Conservation (phyloP, 345 rosid genomes). For the Eucalyptus sideroxylon region DNA sequence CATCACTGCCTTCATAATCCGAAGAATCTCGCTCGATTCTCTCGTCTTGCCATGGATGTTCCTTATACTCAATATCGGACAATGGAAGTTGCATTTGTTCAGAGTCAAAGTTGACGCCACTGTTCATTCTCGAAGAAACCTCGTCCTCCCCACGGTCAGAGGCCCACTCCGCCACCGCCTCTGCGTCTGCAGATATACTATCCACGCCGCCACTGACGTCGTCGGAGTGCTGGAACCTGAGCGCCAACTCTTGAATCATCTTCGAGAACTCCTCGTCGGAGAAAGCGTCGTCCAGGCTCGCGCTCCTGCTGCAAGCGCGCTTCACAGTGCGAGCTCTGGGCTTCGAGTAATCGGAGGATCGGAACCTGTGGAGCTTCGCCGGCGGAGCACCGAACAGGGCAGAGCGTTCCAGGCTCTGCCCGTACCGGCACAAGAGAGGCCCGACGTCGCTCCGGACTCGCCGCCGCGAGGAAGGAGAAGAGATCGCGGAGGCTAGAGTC, state of each 20-base stretch:
- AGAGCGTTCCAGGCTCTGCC: conserved; percentile 26
- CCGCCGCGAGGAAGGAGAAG: conserved; percentile 42
- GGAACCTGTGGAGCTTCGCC: conserved; percentile 19
- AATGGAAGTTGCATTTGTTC: background rate
- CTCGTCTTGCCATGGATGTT: conserved; percentile 1
- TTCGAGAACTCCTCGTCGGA: conserved; percentile 69
- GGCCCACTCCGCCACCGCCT: background rate
- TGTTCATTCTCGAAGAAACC: background rate
- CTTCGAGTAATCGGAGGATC: conserved; percentile 29
- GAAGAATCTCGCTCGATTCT: background rate
- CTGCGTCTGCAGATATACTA: background rate
- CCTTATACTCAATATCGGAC: background rate
- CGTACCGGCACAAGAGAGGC: conserved; percentile 13
- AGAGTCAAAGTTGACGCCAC: background rate
- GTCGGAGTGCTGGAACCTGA: conserved; percentile 34
- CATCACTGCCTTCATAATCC: background rate
- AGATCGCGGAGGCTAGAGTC: conserved; percentile 40
- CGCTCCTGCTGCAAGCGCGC: conserved; percentile 56
- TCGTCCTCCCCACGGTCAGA: background rate
- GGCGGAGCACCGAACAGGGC: conserved; percentile 31
- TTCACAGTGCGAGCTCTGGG: conserved; percentile 10
- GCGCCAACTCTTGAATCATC: conserved; percentile 43
- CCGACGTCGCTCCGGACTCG: conserved; percentile 13
- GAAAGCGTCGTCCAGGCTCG: conserved; percentile 39
- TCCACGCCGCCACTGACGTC: conserved; percentile 4